Percentiles rank a stretch among this genome's conserved stretches.
These are phyloP conservation scores for Cutaneotrichosporon curvatum DNA, from an alignment of 1,284 basidiomycete species.

Conservation along the genomic window DNA sequence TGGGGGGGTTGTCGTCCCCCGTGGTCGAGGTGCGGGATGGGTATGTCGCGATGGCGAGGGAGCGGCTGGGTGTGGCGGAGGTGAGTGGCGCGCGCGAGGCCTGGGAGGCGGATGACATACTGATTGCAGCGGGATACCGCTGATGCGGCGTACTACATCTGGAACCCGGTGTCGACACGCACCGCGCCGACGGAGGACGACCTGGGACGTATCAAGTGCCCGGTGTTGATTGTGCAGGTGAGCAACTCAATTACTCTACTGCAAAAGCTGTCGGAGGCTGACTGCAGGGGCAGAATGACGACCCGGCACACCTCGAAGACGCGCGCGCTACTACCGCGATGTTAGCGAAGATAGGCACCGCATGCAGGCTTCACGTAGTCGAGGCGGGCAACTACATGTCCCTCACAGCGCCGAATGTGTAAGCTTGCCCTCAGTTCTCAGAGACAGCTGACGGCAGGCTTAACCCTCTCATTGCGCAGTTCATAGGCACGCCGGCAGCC, in stretches of 20 bases:
- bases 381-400: slow-evolving; percentile 18
- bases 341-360: not conserved
- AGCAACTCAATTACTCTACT: too few species aligned
- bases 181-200: not conserved
- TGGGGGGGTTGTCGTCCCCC: slow-evolving; percentile 8
- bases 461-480: slow-evolving; percentile 17
- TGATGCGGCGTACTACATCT: slow-evolving; percentile 10
- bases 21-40: slow-evolving; percentile 19
- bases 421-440: not conserved
- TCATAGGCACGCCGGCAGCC: slow-evolving; percentile 15
- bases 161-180: slow-evolving; percentile 4
- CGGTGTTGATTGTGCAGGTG: slow-evolving; percentile 17
- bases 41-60: slow-evolving; percentile 12
- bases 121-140: slow-evolving; percentile 3
- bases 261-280: too few species aligned
- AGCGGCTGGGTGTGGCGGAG: slow-evolving; percentile 4
- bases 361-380: slow-evolving; percentile 1
- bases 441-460: slow-evolving; percentile 8
- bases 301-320: not conserved
- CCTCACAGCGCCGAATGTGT: slow-evolving; percentile 21
- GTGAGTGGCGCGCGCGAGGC: too few species aligned
- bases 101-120: too few species aligned
- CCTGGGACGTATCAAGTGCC: slow-evolving; percentile 3
- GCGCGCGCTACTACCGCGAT: not conserved
- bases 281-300: not conserved